Evolutionary conservation across 2,329 filamentous ascomycete genomes (phyloP).

Genomic region (Trichoderma breve): DNA sequence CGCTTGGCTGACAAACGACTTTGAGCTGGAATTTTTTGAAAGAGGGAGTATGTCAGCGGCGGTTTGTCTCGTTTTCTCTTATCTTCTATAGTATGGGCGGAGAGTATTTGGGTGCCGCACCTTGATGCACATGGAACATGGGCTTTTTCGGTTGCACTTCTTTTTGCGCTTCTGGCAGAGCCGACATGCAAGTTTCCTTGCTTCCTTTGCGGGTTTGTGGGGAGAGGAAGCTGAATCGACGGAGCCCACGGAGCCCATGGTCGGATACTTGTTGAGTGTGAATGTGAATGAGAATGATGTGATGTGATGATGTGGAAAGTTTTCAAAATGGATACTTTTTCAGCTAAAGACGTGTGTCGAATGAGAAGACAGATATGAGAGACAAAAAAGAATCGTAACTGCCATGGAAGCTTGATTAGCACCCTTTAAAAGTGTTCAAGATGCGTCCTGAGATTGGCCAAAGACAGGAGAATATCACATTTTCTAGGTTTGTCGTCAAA

Average conservation of each 20-base stretch:
- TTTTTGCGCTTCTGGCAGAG: conserved; percentile 11
- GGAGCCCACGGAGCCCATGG: not conserved
- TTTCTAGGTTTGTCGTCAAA: not conserved
- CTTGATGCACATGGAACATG: conserved; percentile 16
- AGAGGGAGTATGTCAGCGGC: not conserved
- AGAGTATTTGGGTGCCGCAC: not conserved
- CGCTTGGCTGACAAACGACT: conserved; percentile 11
- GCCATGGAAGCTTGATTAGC: not conserved
- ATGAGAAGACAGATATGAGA: not conserved
- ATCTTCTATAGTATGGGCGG: not conserved
- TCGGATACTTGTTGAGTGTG: not conserved
- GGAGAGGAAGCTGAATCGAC: not conserved
- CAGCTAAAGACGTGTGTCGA: not conserved
- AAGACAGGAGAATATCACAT: not conserved
- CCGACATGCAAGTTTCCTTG: conserved; percentile 11
- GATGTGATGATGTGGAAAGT: not conserved
- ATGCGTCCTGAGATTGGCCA: not conserved
- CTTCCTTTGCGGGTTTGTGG: conserved; percentile 1
- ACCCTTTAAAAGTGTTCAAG: not conserved
- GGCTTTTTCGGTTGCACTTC: conserved; percentile 12
- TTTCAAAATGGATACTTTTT: not conserved
- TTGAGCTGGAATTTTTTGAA: not conserved
- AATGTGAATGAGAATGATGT: not conserved
- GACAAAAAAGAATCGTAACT: not conserved
- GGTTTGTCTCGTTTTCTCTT: too few relatives aligned